Conservation (phyloP, 371 early-diverging fungal species). For the Mortierella sp. region DNA sequence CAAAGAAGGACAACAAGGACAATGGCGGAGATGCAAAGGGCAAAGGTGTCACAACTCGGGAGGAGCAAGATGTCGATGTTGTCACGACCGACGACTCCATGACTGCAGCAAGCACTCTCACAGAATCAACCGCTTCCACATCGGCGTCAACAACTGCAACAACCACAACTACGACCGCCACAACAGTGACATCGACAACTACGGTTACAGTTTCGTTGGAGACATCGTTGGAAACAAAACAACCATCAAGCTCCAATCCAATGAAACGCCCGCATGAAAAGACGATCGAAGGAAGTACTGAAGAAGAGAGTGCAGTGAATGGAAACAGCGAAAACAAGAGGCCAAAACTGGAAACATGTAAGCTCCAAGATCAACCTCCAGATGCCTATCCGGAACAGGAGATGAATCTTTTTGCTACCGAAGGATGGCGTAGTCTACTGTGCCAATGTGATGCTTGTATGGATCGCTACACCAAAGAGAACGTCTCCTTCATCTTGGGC, state of each 20-base stretch:
- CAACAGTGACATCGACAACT: constrained; percentile 2
- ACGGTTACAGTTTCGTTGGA: not conserved
- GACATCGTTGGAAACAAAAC: not conserved
- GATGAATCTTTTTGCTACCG: constrained; percentile 46
- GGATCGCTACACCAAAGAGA: constrained; percentile 22
- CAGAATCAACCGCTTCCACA: not conserved
- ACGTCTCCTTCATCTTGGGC: constrained; percentile 56
- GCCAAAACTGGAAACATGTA: constrained; percentile 24
- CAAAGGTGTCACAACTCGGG: not conserved
- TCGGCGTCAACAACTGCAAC: constrained; percentile 4
- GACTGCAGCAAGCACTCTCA: not conserved
- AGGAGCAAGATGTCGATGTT: constrained; percentile 9
- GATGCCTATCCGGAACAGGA: constrained; percentile 44
- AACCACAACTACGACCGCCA: not conserved
- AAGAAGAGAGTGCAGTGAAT: not conserved
- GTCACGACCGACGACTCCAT: not conserved
- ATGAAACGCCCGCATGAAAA: constrained; percentile 57
- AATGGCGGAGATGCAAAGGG: not conserved
- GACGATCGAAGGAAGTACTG: constrained; percentile 43
- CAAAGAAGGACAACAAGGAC: constrained; percentile 10
- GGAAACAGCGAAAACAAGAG: constrained; percentile 13
- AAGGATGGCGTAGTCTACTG: constrained; percentile 50
- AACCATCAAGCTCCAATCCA: constrained; percentile 34
- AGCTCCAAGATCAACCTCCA: constrained; percentile 57
- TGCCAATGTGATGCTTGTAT: constrained; percentile 54